phyloP scores from a whole-genome alignment of 106 monocot genomes.

The Apostasia ramifera region DNA sequence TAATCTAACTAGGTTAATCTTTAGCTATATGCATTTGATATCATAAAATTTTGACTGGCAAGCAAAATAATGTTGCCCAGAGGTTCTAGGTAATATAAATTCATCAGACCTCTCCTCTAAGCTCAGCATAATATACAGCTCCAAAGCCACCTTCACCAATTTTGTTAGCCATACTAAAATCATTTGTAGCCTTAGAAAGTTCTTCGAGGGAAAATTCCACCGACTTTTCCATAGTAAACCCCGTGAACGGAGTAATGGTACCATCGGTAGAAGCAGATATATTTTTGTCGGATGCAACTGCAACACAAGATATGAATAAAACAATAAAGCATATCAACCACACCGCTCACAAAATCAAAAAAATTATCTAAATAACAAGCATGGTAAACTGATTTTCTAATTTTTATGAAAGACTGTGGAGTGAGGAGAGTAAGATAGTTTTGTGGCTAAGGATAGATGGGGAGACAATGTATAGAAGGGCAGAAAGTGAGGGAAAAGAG shows the following conservation, averaged over 20 bases:
- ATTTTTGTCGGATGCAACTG: conserved; percentile 2
- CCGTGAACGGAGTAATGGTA: conserved; percentile 21
- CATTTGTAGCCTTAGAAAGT: conserved; percentile 64
- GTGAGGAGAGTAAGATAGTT: neutral
- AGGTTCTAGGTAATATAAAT: neutral
- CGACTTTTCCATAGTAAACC: conserved; percentile 60
- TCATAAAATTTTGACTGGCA: too few relatives aligned
- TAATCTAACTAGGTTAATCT: too few relatives aligned
- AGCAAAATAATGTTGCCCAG: too few relatives aligned
- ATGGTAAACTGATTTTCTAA: too few relatives aligned
- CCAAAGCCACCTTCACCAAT: conserved; percentile 92
- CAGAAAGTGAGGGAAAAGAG: too few relatives aligned
- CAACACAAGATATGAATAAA: neutral
- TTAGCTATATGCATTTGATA: too few relatives aligned
- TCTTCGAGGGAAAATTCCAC: conserved; percentile 84
- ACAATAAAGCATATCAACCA: conserved; percentile 1
- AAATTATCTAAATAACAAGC: too few relatives aligned
- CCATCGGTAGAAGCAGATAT: conserved; percentile 9
- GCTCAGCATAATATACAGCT: conserved; percentile 82
- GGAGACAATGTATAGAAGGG: too few relatives aligned
- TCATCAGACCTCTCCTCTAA: conserved; percentile 77
- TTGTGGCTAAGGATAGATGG: too few relatives aligned
- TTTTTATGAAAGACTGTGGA: neutral
- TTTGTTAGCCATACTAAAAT: conserved; percentile 71
- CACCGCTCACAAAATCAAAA: neutral